Conservation (phyloP, 1,139 yeast genomes). For the Meyerozyma guilliermondii region DNA sequence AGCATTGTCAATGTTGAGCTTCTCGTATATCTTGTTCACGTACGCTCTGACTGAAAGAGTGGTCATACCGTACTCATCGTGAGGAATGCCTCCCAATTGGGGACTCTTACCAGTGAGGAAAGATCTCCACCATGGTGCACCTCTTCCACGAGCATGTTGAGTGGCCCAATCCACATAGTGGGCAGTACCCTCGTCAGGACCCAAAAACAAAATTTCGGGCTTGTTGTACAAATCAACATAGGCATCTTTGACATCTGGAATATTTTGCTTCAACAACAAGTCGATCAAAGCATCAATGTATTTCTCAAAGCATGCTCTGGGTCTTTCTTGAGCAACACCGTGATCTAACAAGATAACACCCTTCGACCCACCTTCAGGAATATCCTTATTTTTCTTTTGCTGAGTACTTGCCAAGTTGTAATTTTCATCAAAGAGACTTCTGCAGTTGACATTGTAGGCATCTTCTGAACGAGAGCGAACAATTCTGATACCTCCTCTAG, state of each 20-base stretch:
- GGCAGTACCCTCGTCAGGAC: conserved; percentile 99
- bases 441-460: conserved; percentile 79
- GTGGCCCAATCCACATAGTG: conserved; percentile 98
- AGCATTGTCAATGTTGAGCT: conserved; percentile 55
- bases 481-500: conserved; percentile 97
- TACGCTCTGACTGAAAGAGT: conserved; percentile 90
- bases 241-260: conserved; percentile 76
- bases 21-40: conserved; percentile 83
- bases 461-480: conserved; percentile 85
- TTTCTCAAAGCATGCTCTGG: conserved; percentile 84
- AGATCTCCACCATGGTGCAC: conserved; percentile 99
- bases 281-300: conserved; percentile 90
- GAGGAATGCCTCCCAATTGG: conserved; percentile 93
- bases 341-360: conserved; percentile 89
- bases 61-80: conserved; percentile 98
- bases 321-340: conserved; percentile 74
- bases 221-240: conserved; percentile 80
- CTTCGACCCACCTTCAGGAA: conserved; percentile 98
- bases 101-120: conserved; percentile 96
- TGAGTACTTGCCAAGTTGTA: conserved; percentile 95
- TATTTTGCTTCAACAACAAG: conserved; percentile 65
- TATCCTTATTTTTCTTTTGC: conserved; percentile 95
- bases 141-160: conserved; percentile 83
- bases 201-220: conserved; percentile 90
- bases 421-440: conserved; percentile 92